Evolutionary conservation across 163 green algal species (phyloP), one percentile per base, ranked within the genome.

Genomic region (Scenedesmus sp.): DNA sequence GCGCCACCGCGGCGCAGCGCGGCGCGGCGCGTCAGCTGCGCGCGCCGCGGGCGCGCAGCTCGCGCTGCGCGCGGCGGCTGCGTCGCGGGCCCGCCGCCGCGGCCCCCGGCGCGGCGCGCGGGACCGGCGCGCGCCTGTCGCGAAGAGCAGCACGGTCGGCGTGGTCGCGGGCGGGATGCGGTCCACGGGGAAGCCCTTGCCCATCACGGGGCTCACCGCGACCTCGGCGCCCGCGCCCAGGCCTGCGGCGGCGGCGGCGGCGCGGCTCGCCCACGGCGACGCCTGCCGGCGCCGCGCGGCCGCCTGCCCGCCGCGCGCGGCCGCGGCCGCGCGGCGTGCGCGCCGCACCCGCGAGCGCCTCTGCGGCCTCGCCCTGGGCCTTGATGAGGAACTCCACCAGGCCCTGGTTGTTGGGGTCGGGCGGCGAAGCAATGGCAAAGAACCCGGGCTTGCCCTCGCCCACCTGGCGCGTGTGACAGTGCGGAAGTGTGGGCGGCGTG

Each of bases 101-200:
- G n/a, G n/a, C n/a, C n/a, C n/a, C n/a, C n/a, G n/a, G n/a, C n/a
- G n/a, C n/a, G n/a, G n/a, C n/a, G n/a, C n/a, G n/a, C n/a, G n/a
- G n/a, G n/a, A n/a, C n/a, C n/a, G n/a, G n/a, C 57, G 13, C 63
- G 10, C 26, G 66, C 69, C 69, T 17, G 93, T 97, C 34, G 91
- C 93, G 78, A 98, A 96, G 24, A 98, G 80, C 44, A 97, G 84
- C 31, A 98, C 84, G 4, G 86, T 92, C 14, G 80, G 71, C 63
- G 89, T 87, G 15, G 91, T 63, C 1, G 83, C 77, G 10, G 89
- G 72, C 10, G 94, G 90, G 15, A 97, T 86, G 9, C 80, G 80
- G 28, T 97, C 94, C n/a, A 98, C 70, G 6, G 88, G 85, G 83
- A 99, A 99, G 34, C 95, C 95, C 63, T 96, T 96, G 57, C 95